Base-by-base conservation (phyloP, 345 rosid genomes). In the Brassica rapa region DNA sequence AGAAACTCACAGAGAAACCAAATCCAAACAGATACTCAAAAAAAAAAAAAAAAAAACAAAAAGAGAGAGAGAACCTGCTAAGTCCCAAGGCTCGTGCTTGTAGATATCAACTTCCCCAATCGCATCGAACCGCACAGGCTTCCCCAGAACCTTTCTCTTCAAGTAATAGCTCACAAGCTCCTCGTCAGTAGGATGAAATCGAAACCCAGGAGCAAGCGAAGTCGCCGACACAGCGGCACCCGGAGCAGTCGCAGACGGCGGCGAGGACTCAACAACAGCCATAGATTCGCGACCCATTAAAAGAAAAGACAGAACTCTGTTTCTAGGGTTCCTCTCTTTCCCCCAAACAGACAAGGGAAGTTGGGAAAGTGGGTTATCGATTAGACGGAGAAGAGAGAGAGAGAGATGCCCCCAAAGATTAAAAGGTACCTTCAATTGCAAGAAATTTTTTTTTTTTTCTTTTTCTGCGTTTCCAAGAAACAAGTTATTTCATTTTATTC, bases 181-280 rank as follows among this genome's bases (percentile, higher is more conserved):
- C 75, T 94, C 97, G 19, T 89, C 98, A 1, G 97, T 92, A 0
- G 98, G 98, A 61, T 94, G 98, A 76, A 94, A 94, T 83, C 98
- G 87, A 59, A 92, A 92, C 19, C 98, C 98, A 23, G 98, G 98
- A 37, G 97, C 98, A 82, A 92, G 86, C 2, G 97, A 87, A 8
- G 96, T 85, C 1, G 88, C 83, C n/a, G 81, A 46, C 6, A 77
- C 8, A 4, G 80, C 69, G 12, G 76, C 68, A 5, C 81, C 10
- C 5, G 77, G 66, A 0, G 68, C 23, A 57, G 86, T 33, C 15
- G 77, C 63, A 3, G 84, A 11, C 12, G 83, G 74, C 41, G 78
- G 76, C 35, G 81, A 23, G 15, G 81, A 23, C 53, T 51, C 64
- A 51, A 37, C 35, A 64, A 37, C 35, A 64, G 81, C 79, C 62